phyloP scores from a whole-genome alignment of 139 green algal genomes.

The Chlamydomonas schloesseri region DNA sequence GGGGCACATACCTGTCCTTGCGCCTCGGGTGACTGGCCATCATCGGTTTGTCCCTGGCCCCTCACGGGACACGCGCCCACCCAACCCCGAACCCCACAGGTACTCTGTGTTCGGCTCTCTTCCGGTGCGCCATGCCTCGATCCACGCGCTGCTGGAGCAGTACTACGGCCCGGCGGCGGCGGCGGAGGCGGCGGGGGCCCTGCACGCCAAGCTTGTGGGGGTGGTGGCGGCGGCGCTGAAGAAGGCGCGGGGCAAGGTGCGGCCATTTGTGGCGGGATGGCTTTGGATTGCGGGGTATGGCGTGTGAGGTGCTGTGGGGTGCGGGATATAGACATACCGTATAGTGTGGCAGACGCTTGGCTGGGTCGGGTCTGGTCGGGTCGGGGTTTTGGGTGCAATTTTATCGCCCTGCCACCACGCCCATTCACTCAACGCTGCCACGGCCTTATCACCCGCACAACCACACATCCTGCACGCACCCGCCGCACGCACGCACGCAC shows the following conservation, averaged over 20 bases:
- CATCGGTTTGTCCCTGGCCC: too few relatives aligned
- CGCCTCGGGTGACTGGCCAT: too few relatives aligned
- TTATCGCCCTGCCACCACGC: too few relatives aligned
- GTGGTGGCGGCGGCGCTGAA: conserved; percentile 60
- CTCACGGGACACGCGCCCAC: neutral
- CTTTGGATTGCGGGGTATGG: neutral
- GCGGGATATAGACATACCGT: too few relatives aligned
- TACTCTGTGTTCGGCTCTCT: conserved; percentile 71
- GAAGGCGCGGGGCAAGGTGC: conserved; percentile 55
- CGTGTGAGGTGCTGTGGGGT: neutral
- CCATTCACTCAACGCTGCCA: too few relatives aligned
- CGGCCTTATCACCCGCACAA: neutral
- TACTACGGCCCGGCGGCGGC: conserved; percentile 64
- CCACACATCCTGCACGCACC: too few relatives aligned
- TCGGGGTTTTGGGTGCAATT: too few relatives aligned
- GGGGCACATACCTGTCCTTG: too few relatives aligned
- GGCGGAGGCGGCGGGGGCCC: conserved; percentile 54
- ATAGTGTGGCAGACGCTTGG: too few relatives aligned
- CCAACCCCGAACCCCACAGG: neutral
- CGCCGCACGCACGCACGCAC: too few relatives aligned
- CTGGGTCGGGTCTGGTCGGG: too few relatives aligned
- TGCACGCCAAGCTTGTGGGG: conserved; percentile 61
- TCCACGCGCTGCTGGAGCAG: conserved; percentile 63
- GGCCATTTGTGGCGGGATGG: too few relatives aligned
- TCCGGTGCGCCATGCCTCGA: conserved; percentile 29